Base-by-base conservation (phyloP, 1,284 basidiomycete genomes). In the Apiotrichum veenhuisii region DNA sequence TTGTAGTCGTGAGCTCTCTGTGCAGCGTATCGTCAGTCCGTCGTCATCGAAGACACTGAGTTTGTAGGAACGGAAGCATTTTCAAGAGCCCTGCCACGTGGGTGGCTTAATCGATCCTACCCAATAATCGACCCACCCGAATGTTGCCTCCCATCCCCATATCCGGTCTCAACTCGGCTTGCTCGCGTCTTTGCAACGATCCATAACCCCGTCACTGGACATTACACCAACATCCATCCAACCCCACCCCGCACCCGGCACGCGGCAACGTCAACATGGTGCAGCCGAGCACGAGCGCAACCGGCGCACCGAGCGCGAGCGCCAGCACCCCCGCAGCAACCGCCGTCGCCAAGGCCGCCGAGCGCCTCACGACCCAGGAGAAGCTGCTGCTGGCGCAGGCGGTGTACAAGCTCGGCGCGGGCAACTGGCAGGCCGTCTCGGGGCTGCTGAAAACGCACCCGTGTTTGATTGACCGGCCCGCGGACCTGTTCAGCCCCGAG, bases 331-430 rank as follows among this genome's bases (percentile, higher is more conserved):
- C 30, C 7, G 30, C 30, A 12, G 30, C 30, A 41, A 40, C 25
- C 45, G 30, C 30, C 7, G 30, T 12, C 30, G 30, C 30, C 30
- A 30, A 30, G 30, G 30, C 53, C 34, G 61, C 56, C 36, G 64
- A 69, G 34, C 62, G 61, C 20, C 62, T 75, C 17, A 67, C 68
- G 22, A 64, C 70, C 11, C 70, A 76, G 54, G 76, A 78, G 57
- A 76, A 76, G 63, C 85, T 94, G 51, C 75, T 94, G 36, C 82
- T 94, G 50, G 83, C 89, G 3, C 91, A 94, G 76, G 86, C 89
- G 0, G 86, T 90, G 40, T 89, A 88, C 75, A 88, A 92, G 71
- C 80, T 86, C 58, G 91, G 91, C n/a, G 82, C 85, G 27, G 78
- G 82, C 47, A 77, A 83, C n/a, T 92, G 90, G 90, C 66, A 80